Conservation (phyloP, 768 basidiomycete species). For the Xanthoconium stramineum region DNA sequence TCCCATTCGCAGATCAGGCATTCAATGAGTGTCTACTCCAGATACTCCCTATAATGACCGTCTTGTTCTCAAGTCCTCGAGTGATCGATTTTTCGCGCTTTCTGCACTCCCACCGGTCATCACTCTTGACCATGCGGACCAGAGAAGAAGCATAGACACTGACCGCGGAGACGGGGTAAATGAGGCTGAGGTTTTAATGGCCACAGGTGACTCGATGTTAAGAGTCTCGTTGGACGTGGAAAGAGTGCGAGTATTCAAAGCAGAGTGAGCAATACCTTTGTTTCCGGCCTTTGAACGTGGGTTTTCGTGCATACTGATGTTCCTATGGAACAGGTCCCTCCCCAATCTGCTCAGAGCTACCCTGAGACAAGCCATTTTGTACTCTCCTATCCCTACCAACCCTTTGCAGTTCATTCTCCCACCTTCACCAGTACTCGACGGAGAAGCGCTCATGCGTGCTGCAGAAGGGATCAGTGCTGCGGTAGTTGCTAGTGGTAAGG, state of each 20-base stretch:
- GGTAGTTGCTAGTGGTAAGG: conserved; percentile 69
- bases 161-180: conserved; percentile 4
- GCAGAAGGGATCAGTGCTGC: conserved; percentile 72
- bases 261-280: conserved; percentile 47
- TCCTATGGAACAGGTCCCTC: conserved; percentile 49
- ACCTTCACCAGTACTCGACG: conserved; percentile 61
- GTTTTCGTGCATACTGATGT: background rate
- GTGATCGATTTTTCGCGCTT: conserved; percentile 68
- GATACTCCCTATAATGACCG: conserved; percentile 71
- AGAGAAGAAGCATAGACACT: conserved; percentile 7
- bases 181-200: conserved; percentile 26
- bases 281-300: background rate
- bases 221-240: conserved; percentile 60
- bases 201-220: conserved; percentile 71
- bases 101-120: conserved; percentile 40
- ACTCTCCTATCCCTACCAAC: conserved; percentile 72
- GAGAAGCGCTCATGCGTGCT: conserved; percentile 73
- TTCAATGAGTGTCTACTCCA: conserved; percentile 25
- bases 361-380: conserved; percentile 81
- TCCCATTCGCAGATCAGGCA: background rate
- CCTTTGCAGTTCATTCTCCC: conserved; percentile 80
- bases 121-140: conserved; percentile 19
- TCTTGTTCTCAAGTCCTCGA: conserved; percentile 65
- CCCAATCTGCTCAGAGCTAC: conserved; percentile 72
- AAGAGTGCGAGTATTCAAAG: conserved; percentile 56